Conservation (phyloP, 768 basidiomycete genomes). For the Lanmaoa rubissima region DNA sequence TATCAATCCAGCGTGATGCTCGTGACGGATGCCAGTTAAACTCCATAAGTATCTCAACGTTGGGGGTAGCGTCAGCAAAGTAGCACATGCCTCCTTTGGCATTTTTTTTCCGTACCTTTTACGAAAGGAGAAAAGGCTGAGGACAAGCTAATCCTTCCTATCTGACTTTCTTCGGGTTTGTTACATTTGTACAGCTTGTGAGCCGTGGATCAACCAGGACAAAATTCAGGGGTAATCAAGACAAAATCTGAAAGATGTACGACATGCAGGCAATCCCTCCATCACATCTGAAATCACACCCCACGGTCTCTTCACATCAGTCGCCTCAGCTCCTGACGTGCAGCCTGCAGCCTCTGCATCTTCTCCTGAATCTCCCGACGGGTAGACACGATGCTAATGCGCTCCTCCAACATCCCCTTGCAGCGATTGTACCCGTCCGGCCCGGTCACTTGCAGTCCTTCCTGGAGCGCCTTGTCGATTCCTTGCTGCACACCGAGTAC, state of each 20-base stretch:
- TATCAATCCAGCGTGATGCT: too few relatives aligned
- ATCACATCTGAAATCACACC: not conserved
- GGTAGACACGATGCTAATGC: conserved; percentile 38
- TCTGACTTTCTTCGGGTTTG: too few relatives aligned
- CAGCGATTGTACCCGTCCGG: conserved; percentile 46
- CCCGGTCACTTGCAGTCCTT: conserved; percentile 52
- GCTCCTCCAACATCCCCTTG: conserved; percentile 52
- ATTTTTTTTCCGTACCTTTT: too few relatives aligned
- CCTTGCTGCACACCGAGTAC: conserved; percentile 47
- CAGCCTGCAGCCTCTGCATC: conserved; percentile 47
- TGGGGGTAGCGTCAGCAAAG: too few relatives aligned
- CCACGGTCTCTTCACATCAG: conserved; percentile 10
- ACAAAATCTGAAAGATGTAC: not conserved
- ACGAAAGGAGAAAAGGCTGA: too few relatives aligned
- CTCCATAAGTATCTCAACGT: too few relatives aligned
- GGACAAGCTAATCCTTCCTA: too few relatives aligned
- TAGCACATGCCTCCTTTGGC: too few relatives aligned
- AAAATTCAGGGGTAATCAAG: not conserved
- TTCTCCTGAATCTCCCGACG: conserved; percentile 52
- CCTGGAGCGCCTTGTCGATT: conserved; percentile 44
- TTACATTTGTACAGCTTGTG: too few relatives aligned
- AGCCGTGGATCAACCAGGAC: too few relatives aligned
- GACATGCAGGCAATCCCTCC: not conserved
- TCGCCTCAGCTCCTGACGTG: conserved; percentile 38
- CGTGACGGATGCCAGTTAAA: too few relatives aligned